A percentile compares a stretch with the other conserved stretches of the same genome.
Evolutionary conservation across 1,284 basidiomycete genomes (phyloP).

Genomic region (Peniophora sp.): DNA sequence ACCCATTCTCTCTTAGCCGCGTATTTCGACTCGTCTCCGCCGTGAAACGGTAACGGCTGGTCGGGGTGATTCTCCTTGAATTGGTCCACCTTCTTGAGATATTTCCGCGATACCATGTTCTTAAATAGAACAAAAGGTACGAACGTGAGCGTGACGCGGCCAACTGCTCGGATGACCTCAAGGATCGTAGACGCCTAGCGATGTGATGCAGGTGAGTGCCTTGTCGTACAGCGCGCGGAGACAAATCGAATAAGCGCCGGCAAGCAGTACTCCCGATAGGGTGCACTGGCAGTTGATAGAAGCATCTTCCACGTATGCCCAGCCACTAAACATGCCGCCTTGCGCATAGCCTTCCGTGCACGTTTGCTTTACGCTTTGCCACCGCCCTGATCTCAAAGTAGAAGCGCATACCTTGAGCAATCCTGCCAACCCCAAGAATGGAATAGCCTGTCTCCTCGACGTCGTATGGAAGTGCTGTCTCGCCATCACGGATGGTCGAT

Average conservation of each 20-base stretch:
- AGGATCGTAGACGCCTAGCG: constrained; percentile 45
- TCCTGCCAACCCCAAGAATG: constrained; percentile 31
- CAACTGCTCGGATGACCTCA: constrained; percentile 55
- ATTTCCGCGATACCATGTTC: constrained; percentile 41
- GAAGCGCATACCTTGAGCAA: constrained; percentile 36
- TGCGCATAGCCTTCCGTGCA: too few relatives aligned
- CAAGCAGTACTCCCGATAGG: too few relatives aligned
- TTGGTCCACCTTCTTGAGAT: constrained; percentile 43
- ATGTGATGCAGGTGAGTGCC: not conserved
- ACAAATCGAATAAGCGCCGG: not conserved
- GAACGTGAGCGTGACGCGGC: constrained; percentile 65
- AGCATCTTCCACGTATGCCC: not conserved
- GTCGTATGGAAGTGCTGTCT: constrained; percentile 35
- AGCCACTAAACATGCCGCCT: not conserved
- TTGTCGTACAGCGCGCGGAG: not conserved
- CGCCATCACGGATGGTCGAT: constrained; percentile 4
- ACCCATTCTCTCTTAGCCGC: constrained; percentile 41
- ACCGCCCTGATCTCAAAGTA: not conserved
- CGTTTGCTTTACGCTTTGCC: not conserved
- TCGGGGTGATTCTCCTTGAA: constrained; percentile 42
- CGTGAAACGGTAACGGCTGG: not conserved
- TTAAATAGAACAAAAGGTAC: constrained; percentile 56
- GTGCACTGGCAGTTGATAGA: too few relatives aligned
- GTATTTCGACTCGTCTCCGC: constrained; percentile 14
- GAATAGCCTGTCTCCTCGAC: constrained; percentile 21